Evolutionary conservation across 2,329 filamentous ascomycete genomes (phyloP).

Genomic region (Epichloe typhina): DNA sequence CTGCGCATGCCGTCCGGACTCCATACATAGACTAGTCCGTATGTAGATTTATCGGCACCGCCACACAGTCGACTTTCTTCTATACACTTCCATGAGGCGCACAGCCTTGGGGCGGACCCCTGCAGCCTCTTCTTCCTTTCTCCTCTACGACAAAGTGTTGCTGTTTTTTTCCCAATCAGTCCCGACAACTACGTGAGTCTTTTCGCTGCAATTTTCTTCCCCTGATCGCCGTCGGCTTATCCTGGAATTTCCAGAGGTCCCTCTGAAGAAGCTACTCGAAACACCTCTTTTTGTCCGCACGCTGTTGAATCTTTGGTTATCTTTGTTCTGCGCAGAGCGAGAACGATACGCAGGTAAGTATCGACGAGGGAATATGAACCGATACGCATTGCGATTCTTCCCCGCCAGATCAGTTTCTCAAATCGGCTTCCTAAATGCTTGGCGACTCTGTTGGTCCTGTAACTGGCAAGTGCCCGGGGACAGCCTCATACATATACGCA

Average conservation of each 20-base stretch:
- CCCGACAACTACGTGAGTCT: neutral
- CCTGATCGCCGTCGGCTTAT: neutral
- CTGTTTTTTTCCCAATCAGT: neutral
- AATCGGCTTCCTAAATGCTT: neutral
- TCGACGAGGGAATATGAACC: neutral
- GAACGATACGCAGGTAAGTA: neutral
- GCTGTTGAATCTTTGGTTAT: neutral
- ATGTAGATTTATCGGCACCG: constrained; percentile 14
- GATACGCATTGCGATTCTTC: neutral
- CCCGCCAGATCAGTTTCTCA: neutral
- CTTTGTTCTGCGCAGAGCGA: neutral
- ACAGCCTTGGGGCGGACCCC: constrained; percentile 15
- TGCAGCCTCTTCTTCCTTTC: constrained; percentile 14
- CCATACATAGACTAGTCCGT: neutral
- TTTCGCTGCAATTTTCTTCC: neutral
- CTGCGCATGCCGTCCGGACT: neutral
- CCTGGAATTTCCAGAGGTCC: neutral
- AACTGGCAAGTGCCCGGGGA: neutral
- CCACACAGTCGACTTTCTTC: constrained; percentile 29
- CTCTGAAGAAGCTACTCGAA: neutral
- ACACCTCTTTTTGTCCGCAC: neutral
- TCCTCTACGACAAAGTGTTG: neutral
- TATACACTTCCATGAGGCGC: constrained; percentile 30
- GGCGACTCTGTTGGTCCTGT: neutral
- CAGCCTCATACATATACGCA: neutral